phyloP scores from a whole-genome alignment of 345 rosid genomes.

The Nasturtium officinale region DNA sequence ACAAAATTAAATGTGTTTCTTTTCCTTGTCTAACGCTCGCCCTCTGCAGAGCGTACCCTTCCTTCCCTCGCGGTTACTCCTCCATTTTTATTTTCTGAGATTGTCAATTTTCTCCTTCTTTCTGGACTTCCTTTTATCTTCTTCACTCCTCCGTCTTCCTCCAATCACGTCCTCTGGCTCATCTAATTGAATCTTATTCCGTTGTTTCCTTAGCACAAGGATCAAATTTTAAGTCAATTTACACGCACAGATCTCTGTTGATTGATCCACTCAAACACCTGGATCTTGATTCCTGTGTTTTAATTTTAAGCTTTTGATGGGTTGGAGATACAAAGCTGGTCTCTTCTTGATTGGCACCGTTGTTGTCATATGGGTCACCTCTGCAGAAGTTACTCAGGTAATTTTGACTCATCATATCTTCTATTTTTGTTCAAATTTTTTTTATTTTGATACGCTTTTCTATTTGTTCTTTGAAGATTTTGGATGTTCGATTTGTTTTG shows the following conservation, averaged over 20 bases:
- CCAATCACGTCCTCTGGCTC: not conserved
- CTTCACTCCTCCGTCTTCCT: conserved; percentile 36
- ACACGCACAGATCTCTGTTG: conserved; percentile 32
- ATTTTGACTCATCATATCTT: not conserved
- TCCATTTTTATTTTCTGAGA: conserved; percentile 9
- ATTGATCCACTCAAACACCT: conserved; percentile 6
- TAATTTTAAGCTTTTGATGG: conserved; percentile 47
- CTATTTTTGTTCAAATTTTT: not conserved
- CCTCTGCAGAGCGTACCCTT: conserved; percentile 18
- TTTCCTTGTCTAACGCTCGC: conserved; percentile 36
- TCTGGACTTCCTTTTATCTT: conserved; percentile 29
- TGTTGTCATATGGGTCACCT: conserved; percentile 90
- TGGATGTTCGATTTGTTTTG: not conserved
- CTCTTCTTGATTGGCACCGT: conserved; percentile 82
- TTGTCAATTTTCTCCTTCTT: conserved; percentile 23
- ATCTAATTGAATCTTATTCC: conserved; percentile 13
- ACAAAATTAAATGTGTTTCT: not conserved
- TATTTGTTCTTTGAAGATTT: not conserved
- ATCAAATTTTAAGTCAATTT: conserved; percentile 11
- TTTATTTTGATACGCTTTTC: not conserved
- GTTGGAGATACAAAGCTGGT: conserved; percentile 89
- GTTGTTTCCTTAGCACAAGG: not conserved
- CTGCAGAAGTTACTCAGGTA: conserved; percentile 93
- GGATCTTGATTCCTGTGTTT: conserved; percentile 25
- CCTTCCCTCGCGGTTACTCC: conserved; percentile 45